phyloP scores from a whole-genome alignment of 2,329 filamentous ascomycete species.

The Leptosphaerulina australis region DNA sequence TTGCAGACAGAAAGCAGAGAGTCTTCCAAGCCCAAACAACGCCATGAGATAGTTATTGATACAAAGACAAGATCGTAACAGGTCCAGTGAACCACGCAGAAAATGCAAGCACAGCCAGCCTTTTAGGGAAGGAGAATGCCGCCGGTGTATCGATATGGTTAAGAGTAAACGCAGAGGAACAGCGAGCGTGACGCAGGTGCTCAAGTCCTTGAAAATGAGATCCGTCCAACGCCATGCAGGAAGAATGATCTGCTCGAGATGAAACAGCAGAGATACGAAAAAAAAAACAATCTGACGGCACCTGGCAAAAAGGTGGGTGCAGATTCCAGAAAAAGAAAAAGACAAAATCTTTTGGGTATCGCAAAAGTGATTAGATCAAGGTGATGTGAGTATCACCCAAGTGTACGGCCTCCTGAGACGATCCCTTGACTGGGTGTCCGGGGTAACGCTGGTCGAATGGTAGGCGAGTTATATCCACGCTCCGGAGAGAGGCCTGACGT shows the following conservation, averaged over 20 bases:
- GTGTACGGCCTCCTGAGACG: constrained; percentile 47
- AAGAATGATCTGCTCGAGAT: constrained; percentile 21
- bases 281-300: constrained; percentile 4
- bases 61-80: constrained; percentile 16
- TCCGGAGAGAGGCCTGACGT: constrained; percentile 43
- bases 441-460: constrained; percentile 39
- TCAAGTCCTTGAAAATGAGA: constrained; percentile 24
- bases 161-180: constrained; percentile 24
- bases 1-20: constrained; percentile 14
- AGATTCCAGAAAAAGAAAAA: constrained; percentile 16
- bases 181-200: constrained; percentile 41
- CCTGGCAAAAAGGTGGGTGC: constrained; percentile 8
- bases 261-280: constrained; percentile 13
- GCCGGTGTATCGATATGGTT: constrained; percentile 23
- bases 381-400: constrained; percentile 36
- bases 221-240: constrained; percentile 45
- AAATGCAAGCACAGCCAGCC: constrained; percentile 34
- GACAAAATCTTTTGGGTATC: constrained; percentile 47
- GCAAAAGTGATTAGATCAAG: constrained; percentile 37
- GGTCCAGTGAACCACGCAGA: constrained; percentile 16
- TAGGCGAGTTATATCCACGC: constrained; percentile 39
- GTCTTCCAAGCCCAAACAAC: constrained; percentile 17
- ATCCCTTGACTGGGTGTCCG: constrained; percentile 49
- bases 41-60: constrained; percentile 20
- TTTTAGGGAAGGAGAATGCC: constrained; percentile 36